A percentile compares a stretch with the other conserved stretches of the same genome.
These are phyloP conservation scores for Oryza glumipatula DNA, from an alignment of 176 grass and related monocot genomes.

Conservation along the genomic window DNA sequence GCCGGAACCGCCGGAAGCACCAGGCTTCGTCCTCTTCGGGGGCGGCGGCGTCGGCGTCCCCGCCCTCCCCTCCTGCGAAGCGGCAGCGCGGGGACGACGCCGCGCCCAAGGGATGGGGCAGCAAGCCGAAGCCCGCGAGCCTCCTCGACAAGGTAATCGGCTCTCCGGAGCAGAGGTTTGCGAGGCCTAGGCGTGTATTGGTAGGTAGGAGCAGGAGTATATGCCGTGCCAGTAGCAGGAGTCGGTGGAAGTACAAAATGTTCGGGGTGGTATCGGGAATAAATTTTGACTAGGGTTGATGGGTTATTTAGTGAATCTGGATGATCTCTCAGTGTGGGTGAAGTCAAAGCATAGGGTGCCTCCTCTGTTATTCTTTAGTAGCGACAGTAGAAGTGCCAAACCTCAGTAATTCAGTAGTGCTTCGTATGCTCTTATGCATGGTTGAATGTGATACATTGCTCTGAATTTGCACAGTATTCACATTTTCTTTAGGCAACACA, in stretches of 20 bases:
- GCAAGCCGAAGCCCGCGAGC: conserved; percentile 36
- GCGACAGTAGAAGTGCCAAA: background rate
- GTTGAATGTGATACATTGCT: background rate
- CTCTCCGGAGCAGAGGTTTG: background rate
- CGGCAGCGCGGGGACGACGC: conserved; percentile 41
- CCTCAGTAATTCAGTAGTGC: background rate
- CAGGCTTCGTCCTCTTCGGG: background rate
- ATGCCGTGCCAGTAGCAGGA: background rate
- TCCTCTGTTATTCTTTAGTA: background rate
- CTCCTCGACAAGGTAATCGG: conserved; percentile 64
- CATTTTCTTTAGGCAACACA: background rate
- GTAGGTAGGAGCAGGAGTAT: background rate
- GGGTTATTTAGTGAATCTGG: background rate
- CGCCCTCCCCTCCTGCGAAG: conserved; percentile 33
- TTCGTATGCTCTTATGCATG: background rate
- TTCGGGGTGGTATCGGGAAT: background rate
- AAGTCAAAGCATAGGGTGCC: background rate
- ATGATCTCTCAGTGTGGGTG: background rate
- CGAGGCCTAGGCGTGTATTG: background rate
- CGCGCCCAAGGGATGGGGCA: conserved; percentile 18
- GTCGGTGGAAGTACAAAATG: background rate
- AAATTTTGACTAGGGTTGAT: background rate
- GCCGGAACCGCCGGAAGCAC: conserved; percentile 41
- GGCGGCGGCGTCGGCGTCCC: background rate
- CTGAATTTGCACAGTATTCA: background rate